A percentile compares a stretch with the other conserved stretches of the same genome.
Evolutionary conservation across 1,284 basidiomycete species (phyloP).

Genomic region (Leccinum subrobustum): DNA sequence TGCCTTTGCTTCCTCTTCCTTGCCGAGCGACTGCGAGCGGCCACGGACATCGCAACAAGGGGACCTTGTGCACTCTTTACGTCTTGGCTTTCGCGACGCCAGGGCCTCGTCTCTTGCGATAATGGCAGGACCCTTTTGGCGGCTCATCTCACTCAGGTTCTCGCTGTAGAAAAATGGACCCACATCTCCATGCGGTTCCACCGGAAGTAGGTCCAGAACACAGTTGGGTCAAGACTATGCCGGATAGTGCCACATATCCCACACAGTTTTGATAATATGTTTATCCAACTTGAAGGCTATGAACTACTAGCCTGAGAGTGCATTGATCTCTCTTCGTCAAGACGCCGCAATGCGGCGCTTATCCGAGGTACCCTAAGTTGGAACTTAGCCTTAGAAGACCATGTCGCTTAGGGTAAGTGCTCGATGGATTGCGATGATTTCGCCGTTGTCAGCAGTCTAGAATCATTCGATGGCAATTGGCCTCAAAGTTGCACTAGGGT

Average conservation of each 20-base stretch:
- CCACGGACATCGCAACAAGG: background rate
- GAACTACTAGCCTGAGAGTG: background rate
- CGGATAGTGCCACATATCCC: background rate
- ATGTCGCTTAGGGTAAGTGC: background rate
- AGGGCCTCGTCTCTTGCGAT: background rate
- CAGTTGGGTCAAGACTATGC: background rate
- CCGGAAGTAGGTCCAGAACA: background rate
- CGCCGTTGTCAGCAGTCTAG: slow-evolving; percentile 2
- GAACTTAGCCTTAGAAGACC: background rate
- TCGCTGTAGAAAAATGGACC: background rate
- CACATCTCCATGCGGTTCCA: background rate
- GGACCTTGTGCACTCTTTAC: slow-evolving; percentile 3
- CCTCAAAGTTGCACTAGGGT: background rate
- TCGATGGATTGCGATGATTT: background rate
- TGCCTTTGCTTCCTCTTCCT: background rate
- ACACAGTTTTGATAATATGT: background rate
- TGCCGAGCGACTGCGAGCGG: slow-evolving; percentile 2
- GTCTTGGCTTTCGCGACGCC: background rate
- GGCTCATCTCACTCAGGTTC: background rate
- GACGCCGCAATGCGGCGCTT: background rate
- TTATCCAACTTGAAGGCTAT: background rate
- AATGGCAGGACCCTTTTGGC: slow-evolving; percentile 1
- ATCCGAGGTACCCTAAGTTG: background rate
- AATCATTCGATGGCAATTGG: background rate
- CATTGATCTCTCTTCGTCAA: background rate